A percentile compares a stretch with the other conserved stretches of the same genome.
These are phyloP conservation scores for Candida sp. DNA, from an alignment of 1,139 yeast species.

Conservation along the genomic window DNA sequence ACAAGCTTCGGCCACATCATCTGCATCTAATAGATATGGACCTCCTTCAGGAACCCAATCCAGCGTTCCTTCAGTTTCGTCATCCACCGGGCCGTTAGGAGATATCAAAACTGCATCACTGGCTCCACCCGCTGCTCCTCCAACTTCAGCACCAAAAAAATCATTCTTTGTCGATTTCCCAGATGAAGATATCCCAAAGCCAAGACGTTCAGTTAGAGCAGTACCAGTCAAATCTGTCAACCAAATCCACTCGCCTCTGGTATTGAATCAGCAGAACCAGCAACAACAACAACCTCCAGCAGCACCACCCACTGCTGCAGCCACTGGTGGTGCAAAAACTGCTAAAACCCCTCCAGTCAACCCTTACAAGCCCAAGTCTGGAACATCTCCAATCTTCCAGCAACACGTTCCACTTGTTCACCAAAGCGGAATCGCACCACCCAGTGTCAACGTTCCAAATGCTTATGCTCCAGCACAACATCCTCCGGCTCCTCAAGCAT, in stretches of 20 bases:
- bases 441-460: conserved; percentile 18
- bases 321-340: conserved; percentile 8
- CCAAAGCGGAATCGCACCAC: conserved; percentile 17
- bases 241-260: conserved; percentile 15
- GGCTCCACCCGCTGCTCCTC: conserved; percentile 10
- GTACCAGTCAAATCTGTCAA: conserved; percentile 20
- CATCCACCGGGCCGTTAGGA: conserved; percentile 14
- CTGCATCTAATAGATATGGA: conserved; percentile 12
- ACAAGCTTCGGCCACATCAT: conserved; percentile 24
- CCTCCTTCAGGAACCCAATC: conserved; percentile 23
- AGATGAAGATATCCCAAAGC: conserved; percentile 26
- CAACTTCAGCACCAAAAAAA: conserved; percentile 25
- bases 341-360: conserved; percentile 18
- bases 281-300: conserved; percentile 7
- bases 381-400: conserved; percentile 18
- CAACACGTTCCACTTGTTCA: conserved; percentile 14
- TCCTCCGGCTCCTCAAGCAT: conserved; percentile 4
- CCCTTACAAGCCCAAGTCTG: conserved; percentile 19
- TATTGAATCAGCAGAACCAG: conserved; percentile 4
- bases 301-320: conserved; percentile 9
- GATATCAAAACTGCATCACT: conserved; percentile 5
- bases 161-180: conserved; percentile 64
- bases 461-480: conserved; percentile 9
- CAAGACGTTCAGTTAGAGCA: conserved; percentile 34
- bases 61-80: conserved; percentile 15